Conservation (phyloP, 1,139 yeast species). For the Yamadazyma diospyri region DNA sequence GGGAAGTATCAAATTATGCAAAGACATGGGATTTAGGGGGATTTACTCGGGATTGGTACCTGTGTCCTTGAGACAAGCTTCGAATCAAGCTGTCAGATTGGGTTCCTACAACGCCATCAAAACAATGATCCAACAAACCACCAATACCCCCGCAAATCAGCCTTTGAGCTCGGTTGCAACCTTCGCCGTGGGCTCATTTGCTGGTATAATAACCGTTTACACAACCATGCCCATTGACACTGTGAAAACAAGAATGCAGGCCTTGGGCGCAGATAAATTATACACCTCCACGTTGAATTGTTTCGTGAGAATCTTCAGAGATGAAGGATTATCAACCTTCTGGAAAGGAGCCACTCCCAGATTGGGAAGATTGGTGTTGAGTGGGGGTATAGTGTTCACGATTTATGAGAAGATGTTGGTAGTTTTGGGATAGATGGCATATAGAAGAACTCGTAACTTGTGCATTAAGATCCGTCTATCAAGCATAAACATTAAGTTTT, state of each 20-base stretch:
- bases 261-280: constrained; percentile 69
- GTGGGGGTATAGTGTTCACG: constrained; percentile 96
- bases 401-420: constrained; percentile 86
- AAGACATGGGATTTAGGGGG: constrained; percentile 79
- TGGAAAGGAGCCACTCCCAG: constrained; percentile 99
- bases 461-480: neutral
- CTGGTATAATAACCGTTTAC: constrained; percentile 91
- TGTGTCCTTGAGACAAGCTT: constrained; percentile 91
- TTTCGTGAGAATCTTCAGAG: constrained; percentile 71
- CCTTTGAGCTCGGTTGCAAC: constrained; percentile 80
- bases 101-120: constrained; percentile 92
- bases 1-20: constrained; percentile 61
- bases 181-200: constrained; percentile 86
- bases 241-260: constrained; percentile 96
- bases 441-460: too few relatives aligned
- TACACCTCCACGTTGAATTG: constrained; percentile 80
- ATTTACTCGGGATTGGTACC: constrained; percentile 88
- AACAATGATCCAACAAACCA: constrained; percentile 70
- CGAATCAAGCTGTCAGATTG: constrained; percentile 89
- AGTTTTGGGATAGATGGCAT: constrained; percentile 34
- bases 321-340: constrained; percentile 89
- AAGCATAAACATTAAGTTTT: neutral
- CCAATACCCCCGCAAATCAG: constrained; percentile 59
- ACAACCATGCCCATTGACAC: constrained; percentile 98
- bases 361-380: constrained; percentile 81